These are phyloP conservation scores for Gloeopeniophorella convolvens DNA, from an alignment of 768 basidiomycete genomes.

Conservation along the genomic window DNA sequence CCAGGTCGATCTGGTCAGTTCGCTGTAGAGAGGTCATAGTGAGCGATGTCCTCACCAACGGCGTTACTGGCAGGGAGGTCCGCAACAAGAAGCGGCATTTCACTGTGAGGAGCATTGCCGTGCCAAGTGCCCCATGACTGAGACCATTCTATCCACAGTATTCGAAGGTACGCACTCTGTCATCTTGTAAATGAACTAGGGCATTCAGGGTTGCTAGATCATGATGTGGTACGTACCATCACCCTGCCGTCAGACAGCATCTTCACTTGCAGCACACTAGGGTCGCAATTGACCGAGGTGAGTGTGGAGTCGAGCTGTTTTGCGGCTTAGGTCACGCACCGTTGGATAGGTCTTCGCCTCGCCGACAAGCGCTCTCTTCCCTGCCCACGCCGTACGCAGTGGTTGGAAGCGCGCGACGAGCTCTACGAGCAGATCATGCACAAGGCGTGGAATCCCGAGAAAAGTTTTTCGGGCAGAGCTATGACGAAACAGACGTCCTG, in stretches of 20 bases:
- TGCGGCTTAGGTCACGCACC: background rate
- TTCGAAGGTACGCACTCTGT: conserved; percentile 53
- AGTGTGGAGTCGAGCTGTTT: background rate
- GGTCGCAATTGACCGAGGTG: conserved; percentile 93
- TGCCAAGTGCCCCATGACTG: background rate
- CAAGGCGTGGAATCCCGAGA: conserved; percentile 74
- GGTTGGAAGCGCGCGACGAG: conserved; percentile 70
- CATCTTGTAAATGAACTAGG: background rate
- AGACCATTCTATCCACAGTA: conserved; percentile 39
- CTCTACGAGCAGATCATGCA: conserved; percentile 93
- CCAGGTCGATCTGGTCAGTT: conserved; percentile 75
- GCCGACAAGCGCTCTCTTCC: conserved; percentile 94
- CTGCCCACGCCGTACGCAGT: conserved; percentile 62
- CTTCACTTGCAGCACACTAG: conserved; percentile 31
- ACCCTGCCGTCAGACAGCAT: background rate
- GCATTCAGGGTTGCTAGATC: conserved; percentile 39
- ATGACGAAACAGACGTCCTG: conserved; percentile 75
- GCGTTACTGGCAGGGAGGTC: conserved; percentile 65
- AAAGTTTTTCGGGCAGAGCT: conserved; percentile 81
- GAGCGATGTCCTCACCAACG: conserved; percentile 14
- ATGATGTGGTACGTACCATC: conserved; percentile 75
- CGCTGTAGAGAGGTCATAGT: conserved; percentile 22
- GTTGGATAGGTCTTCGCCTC: conserved; percentile 60
- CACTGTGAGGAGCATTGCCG: conserved; percentile 44
- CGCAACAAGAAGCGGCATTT: conserved; percentile 80